Conservation (phyloP, 805 yeast species). For the Wickerhamomyces hampshirensis region DNA sequence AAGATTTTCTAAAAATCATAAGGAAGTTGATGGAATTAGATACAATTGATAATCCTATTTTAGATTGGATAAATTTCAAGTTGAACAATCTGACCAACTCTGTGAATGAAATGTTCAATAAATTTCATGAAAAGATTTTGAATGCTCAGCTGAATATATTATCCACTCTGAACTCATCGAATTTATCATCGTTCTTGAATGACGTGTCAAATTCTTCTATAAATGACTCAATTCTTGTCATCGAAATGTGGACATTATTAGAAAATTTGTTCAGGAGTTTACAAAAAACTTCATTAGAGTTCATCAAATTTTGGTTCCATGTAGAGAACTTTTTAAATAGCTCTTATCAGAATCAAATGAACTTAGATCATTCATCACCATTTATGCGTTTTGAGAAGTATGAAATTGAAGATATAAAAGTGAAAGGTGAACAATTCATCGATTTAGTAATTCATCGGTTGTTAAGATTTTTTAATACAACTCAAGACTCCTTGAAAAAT, state of each 20-base stretch:
- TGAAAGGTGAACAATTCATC: conserved; percentile 35
- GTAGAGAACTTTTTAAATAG: conserved; percentile 52
- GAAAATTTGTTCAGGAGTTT: conserved; percentile 38
- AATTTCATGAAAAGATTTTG: conserved; percentile 35
- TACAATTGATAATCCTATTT: conserved; percentile 59
- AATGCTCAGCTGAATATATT: conserved; percentile 36
- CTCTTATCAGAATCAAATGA: conserved; percentile 34
- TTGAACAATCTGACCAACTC: conserved; percentile 34
- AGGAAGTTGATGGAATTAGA: conserved; percentile 59
- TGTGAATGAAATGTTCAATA: conserved; percentile 38
- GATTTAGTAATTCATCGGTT: conserved; percentile 29
- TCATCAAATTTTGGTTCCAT: conserved; percentile 49
- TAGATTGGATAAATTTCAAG: conserved; percentile 55
- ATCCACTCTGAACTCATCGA: conserved; percentile 32
- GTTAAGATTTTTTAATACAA: conserved; percentile 29
- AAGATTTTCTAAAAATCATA: conserved; percentile 38
- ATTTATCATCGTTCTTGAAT: conserved; percentile 26
- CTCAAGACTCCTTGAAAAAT: conserved; percentile 20
- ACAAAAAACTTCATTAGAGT: conserved; percentile 32
- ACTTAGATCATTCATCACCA: conserved; percentile 26
- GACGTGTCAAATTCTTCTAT: conserved; percentile 20
- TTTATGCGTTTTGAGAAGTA: conserved; percentile 38
- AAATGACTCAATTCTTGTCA: conserved; percentile 49
- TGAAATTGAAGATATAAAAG: conserved; percentile 37
- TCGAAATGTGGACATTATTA: conserved; percentile 56